Base-by-base conservation (phyloP, 2,329 filamentous ascomycete genomes). In the Pseudogymnoascus sp. region DNA sequence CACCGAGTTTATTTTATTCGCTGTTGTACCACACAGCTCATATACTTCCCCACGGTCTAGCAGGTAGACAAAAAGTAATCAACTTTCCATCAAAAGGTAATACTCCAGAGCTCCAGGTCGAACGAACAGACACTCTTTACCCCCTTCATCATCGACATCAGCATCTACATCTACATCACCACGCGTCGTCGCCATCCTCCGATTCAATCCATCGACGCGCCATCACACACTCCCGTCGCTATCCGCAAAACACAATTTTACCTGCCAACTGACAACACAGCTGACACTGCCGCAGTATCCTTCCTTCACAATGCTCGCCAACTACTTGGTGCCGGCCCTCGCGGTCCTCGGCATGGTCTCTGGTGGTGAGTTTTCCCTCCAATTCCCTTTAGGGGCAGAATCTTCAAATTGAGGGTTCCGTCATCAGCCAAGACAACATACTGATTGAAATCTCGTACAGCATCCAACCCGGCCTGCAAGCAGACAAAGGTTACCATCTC, bases 301-400 rank as follows among this genome's bases (percentile, higher is more conserved):
- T 61, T 63, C 64, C 68, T 69, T 70, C 76, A 80, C 71, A 71
- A 82, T 82, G 80, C 76, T 75, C 74, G 77, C 74, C 71, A 73
- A 76, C 72, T 75, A 77, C 70, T 63, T 80, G 66, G 70, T 80
- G 63, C 75, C 79, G 67, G 80, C 78, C 72, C 69, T 77, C 64
- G 71, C 77, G 76, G 80, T 78, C 61, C 64, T 81, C 61, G 69
- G 75, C 66, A 68, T 79, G 59, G 77, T 74, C 35, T 77, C 78
- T 62, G 44, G 6, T 13, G 79, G 80, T 64, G 50, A 64, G 59
- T 35, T 59, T 35, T 24, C 50, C 35, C 21, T 19, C 13, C 21
- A 50, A 50, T 50, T 8, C 21, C 24, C 8, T 8, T 8, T n/a
- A 50, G 13, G 44, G 44, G 44, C 44, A 50, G 44, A 26, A 26